phyloP scores from a whole-genome alignment of 1,139 yeast genomes.

The Hyphopichia fennica region DNA sequence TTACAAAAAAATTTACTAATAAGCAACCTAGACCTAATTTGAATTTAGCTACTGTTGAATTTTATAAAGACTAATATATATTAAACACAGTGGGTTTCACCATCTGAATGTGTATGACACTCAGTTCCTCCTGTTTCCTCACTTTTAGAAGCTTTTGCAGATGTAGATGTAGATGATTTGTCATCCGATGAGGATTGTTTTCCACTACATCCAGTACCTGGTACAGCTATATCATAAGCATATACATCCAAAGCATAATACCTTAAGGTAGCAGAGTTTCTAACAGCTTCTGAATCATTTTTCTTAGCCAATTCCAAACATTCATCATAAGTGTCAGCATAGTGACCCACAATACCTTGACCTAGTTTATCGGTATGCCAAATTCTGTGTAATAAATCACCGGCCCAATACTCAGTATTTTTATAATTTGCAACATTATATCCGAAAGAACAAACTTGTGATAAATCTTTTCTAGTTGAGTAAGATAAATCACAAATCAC shows the following conservation, averaged over 20 bases:
- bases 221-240: conserved; percentile 20
- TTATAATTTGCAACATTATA: conserved; percentile 17
- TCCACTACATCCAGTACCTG: conserved; percentile 21
- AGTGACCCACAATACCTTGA: conserved; percentile 18
- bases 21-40: conserved; percentile 2
- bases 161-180: neutral
- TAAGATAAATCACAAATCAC: conserved; percentile 22
- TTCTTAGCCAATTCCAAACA: conserved; percentile 18
- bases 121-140: conserved; percentile 6
- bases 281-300: conserved; percentile 13
- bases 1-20: neutral
- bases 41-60: conserved; percentile 1
- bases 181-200: neutral
- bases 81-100: conserved; percentile 17
- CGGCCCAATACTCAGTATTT: conserved; percentile 14
- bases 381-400: conserved; percentile 20
- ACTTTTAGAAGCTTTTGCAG: neutral
- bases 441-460: conserved; percentile 20
- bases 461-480: conserved; percentile 13
- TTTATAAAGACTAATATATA: neutral
- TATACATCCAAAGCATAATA: conserved; percentile 21
- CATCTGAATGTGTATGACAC: conserved; percentile 21
- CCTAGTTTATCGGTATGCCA: conserved; percentile 24
- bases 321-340: conserved; percentile 20
- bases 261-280: conserved; percentile 17